phyloP scores from a whole-genome alignment of 2,329 filamentous ascomycete genomes.

The Fusarium dimerum region DNA sequence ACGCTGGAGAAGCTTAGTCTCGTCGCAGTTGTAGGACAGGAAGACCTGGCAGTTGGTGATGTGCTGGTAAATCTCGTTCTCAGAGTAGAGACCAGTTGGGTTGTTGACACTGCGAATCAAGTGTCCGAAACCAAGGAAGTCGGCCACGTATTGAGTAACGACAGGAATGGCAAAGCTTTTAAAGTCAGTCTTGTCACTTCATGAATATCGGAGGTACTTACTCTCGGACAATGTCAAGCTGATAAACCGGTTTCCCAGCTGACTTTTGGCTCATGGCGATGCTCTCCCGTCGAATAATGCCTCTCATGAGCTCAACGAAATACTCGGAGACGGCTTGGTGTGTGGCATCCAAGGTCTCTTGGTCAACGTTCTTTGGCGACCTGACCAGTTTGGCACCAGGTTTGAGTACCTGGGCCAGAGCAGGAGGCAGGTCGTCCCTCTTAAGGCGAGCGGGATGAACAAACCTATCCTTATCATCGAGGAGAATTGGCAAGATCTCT shows the following conservation, averaged over 20 bases:
- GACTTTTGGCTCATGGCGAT: constrained; percentile 2
- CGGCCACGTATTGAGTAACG: constrained; percentile 21
- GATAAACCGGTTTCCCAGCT: constrained; percentile 5
- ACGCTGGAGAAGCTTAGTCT: constrained; percentile 24
- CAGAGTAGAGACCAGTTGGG: constrained; percentile 5
- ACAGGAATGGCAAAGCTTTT: constrained; percentile 23
- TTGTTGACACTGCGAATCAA: constrained; percentile 6
- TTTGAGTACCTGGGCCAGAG: too few relatives aligned
- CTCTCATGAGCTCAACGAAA: constrained; percentile 9
- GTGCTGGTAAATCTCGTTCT: constrained; percentile 28
- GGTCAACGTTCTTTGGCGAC: too few relatives aligned
- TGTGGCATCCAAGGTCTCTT: too few relatives aligned
- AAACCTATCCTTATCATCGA: too few relatives aligned
- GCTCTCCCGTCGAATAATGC: constrained; percentile 14
- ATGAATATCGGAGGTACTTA: constrained; percentile 1
- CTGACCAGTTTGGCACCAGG: too few relatives aligned
- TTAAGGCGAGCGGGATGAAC: too few relatives aligned
- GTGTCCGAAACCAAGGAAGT: constrained; percentile 24
- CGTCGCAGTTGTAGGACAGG: constrained; percentile 23
- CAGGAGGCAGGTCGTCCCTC: too few relatives aligned
- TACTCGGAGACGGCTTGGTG: not conserved
- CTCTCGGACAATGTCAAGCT: constrained; percentile 23
- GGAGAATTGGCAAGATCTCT: too few relatives aligned
- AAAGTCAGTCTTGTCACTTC: too few relatives aligned
- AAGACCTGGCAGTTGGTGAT: constrained; percentile 29